Evolutionary conservation across 805 yeast species (phyloP).

Genomic region (Lachancea mirantina): DNA sequence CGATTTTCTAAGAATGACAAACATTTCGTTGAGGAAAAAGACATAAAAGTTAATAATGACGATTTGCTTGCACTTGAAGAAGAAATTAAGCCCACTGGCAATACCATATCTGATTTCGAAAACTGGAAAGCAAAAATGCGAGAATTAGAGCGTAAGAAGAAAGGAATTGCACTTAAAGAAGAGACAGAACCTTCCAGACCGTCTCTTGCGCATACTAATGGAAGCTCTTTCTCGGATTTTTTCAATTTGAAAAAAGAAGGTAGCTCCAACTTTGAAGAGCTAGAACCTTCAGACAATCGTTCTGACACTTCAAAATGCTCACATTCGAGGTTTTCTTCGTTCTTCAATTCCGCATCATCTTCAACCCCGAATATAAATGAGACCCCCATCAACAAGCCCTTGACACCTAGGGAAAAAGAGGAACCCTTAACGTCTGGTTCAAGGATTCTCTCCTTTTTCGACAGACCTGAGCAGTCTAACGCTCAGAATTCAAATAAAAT

Average conservation of each 20-base stretch:
- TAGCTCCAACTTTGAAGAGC: slow-evolving; percentile 9
- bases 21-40: slow-evolving; percentile 20
- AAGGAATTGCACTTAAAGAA: slow-evolving; percentile 19
- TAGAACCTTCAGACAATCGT: slow-evolving; percentile 9
- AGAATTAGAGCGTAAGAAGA: slow-evolving; percentile 31
- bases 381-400: slow-evolving; percentile 7
- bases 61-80: slow-evolving; percentile 30
- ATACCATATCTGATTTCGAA: slow-evolving; percentile 36
- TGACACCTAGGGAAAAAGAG: slow-evolving; percentile 8
- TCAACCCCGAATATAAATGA: slow-evolving; percentile 1
- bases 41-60: slow-evolving; percentile 25
- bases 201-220: slow-evolving; percentile 12
- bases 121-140: slow-evolving; percentile 35
- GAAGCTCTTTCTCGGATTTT: slow-evolving; percentile 29
- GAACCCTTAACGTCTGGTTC: slow-evolving; percentile 20
- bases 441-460: slow-evolving; percentile 28
- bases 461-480: slow-evolving; percentile 11
- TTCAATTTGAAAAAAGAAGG: slow-evolving; percentile 18
- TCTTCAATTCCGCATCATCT: slow-evolving; percentile 24
- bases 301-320: slow-evolving; percentile 11
- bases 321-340: slow-evolving; percentile 33
- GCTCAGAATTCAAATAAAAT: slow-evolving; percentile 8
- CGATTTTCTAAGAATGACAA: slow-evolving; percentile 12
- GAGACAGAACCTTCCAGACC: slow-evolving; percentile 10
- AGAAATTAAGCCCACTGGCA: slow-evolving; percentile 30